These are phyloP conservation scores for Fusarium newnesense DNA, from an alignment of 2,329 filamentous ascomycete genomes.

Conservation along the genomic window DNA sequence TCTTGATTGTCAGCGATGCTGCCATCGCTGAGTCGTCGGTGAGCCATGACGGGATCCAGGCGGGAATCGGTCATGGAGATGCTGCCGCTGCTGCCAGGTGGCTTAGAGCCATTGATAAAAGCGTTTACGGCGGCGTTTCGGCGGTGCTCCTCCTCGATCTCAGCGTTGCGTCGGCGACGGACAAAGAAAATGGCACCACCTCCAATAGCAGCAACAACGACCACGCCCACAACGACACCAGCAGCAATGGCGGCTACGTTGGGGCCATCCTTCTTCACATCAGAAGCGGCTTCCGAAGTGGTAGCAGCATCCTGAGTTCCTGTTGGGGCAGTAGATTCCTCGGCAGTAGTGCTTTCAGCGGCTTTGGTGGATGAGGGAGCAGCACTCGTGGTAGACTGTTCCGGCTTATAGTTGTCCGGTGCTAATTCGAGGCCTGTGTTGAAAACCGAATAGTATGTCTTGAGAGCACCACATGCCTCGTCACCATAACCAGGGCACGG, in stretches of 20 bases:
- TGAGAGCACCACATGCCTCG: conserved; percentile 67
- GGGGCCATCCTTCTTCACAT: conserved; percentile 52
- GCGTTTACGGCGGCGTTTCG: conserved; percentile 82
- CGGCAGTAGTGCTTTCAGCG: conserved; percentile 31
- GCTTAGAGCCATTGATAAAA: conserved; percentile 74
- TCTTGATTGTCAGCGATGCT: conserved; percentile 98
- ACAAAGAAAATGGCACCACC: conserved; percentile 79
- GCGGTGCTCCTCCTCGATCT: conserved; percentile 85
- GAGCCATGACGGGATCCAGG: conserved; percentile 86
- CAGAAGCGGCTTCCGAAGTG: background rate
- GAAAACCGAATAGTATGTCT: conserved; percentile 56
- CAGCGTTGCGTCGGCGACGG: conserved; percentile 78
- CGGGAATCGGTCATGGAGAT: conserved; percentile 83
- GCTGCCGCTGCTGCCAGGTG: conserved; percentile 70
- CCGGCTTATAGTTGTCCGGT: conserved; percentile 40
- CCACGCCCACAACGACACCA: conserved; percentile 85
- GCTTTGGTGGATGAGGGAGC: conserved; percentile 43
- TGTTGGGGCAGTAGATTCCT: background rate
- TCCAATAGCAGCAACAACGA: conserved; percentile 72
- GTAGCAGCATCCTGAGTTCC: conserved; percentile 26
- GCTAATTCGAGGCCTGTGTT: conserved; percentile 60
- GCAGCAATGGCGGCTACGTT: conserved; percentile 87
- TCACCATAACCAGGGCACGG: conserved; percentile 70
- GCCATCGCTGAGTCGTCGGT: conserved; percentile 88
- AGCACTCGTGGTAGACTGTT: conserved; percentile 22